Evolutionary conservation across 768 basidiomycete species (phyloP), one percentile per base, ranked within the genome.

Genomic region (Calocybe gangraenosa): DNA sequence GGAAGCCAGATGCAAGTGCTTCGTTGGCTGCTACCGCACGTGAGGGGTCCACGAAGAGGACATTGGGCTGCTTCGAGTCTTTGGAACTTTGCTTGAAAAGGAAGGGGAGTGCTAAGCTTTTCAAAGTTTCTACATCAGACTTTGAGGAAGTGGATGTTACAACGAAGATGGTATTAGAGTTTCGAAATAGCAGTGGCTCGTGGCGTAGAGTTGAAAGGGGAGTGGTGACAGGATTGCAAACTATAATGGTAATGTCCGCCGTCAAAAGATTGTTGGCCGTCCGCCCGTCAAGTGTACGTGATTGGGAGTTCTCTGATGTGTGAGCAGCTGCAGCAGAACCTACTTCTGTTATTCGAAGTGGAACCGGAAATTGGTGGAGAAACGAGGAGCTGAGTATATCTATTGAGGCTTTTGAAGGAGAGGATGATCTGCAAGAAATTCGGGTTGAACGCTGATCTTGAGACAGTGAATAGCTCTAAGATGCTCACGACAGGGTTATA

Each of bases 231-330:
- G 85, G 82, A 48, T 87, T 84, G 56, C 67, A 75, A 13, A 86
- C 66, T 14, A 88, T 51, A 49, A 90, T 61, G n/a, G 82, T 72
- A 30, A 86, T 65, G 54, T 88, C 84, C 7, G 81, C 79, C 49
- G 64, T 62, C 48, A 63, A 47, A 28, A 74, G 62, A 33, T 52
- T 17, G 3, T 50, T 57, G 18, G 55, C 46, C 37, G 40, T 50
- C 46, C 37, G 19, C 23, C 36, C 46, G 20, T 50, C 31, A 14
- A 47, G 32, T 17, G 15, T 32, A 22, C 21, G 35, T 17, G 40
- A 23, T 31, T 17, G 11, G 13, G 23, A 14, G 23, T 21, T 33
- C 14, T 55, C 50, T 43, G 53, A 51, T 37, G 53, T 54, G 32
- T 53, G 49, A 37, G 41, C 45, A 30, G 41, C 28, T 25, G 50